Conservation (phyloP, 306 rosid species). For the Pterocarpus macrocarpus region DNA sequence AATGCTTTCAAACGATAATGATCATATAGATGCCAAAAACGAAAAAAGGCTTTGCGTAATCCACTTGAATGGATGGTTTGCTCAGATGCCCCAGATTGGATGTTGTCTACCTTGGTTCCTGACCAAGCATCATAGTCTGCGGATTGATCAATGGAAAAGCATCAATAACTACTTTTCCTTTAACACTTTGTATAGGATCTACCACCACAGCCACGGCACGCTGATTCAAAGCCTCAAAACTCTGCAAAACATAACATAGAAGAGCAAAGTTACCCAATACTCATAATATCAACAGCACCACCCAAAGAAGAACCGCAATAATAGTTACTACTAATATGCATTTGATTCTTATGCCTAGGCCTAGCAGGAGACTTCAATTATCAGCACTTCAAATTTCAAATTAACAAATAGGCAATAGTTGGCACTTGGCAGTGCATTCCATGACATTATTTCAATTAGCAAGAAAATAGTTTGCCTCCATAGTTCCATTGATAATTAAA, state of each 20-base stretch:
- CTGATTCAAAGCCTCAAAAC: slow-evolving; percentile 96
- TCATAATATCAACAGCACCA: slow-evolving; percentile 12
- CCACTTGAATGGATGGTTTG: slow-evolving; percentile 93
- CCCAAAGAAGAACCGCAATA: slow-evolving; percentile 20
- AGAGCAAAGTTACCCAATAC: slow-evolving; percentile 11
- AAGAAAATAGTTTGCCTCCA: slow-evolving; percentile 28
- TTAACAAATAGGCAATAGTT: slow-evolving; percentile 30
- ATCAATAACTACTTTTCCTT: slow-evolving; percentile 95
- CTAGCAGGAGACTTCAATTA: not conserved
- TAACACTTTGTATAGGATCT: slow-evolving; percentile 97
- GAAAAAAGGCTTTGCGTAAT: slow-evolving; percentile 9
- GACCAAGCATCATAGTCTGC: slow-evolving; percentile 98
- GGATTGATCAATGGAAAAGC: slow-evolving; percentile 96
- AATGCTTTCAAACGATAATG: slow-evolving; percentile 9
- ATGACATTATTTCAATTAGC: slow-evolving; percentile 32
- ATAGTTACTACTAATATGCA: not conserved
- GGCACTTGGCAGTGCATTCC: slow-evolving; percentile 31
- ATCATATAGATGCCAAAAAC: not conserved
- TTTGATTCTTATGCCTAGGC: not conserved
- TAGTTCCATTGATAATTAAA: not conserved
- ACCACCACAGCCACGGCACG: slow-evolving; percentile 98
- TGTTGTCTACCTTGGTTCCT: slow-evolving; percentile 95
- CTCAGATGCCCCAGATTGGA: slow-evolving; percentile 96
- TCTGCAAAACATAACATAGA: slow-evolving; percentile 54
- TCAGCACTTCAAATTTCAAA: not conserved